Evolutionary conservation across 1,284 basidiomycete species (phyloP).

Genomic region (Austroboletus olivaceoglutinosus): DNA sequence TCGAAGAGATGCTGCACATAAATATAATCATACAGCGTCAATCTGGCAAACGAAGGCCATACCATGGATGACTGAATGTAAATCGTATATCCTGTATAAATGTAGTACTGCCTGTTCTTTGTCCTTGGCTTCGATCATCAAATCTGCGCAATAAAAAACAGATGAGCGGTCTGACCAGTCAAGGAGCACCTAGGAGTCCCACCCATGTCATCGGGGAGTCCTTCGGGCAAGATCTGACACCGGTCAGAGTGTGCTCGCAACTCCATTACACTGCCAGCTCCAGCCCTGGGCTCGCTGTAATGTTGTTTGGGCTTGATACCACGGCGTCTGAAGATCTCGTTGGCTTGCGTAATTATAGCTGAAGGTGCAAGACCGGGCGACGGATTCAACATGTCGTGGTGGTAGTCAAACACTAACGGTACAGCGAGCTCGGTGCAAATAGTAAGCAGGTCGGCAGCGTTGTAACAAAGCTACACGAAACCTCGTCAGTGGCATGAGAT

Average conservation of each 20-base stretch:
- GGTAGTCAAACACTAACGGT: slow-evolving; percentile 80
- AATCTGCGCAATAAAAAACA: slow-evolving; percentile 44
- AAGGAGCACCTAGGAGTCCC: slow-evolving; percentile 10
- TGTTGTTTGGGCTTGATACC: slow-evolving; percentile 88
- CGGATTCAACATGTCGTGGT: slow-evolving; percentile 75
- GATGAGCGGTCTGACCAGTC: not conserved
- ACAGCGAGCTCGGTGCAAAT: slow-evolving; percentile 80
- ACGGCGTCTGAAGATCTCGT: slow-evolving; percentile 71
- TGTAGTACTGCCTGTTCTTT: slow-evolving; percentile 93
- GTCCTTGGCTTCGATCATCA: slow-evolving; percentile 94
- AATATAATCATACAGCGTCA: not conserved
- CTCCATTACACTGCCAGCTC: slow-evolving; percentile 78
- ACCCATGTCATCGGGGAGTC: slow-evolving; percentile 69
- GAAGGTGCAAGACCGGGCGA: slow-evolving; percentile 49
- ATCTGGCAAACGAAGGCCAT: slow-evolving; percentile 1
- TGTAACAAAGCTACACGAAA: slow-evolving; percentile 75
- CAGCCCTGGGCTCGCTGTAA: slow-evolving; percentile 76
- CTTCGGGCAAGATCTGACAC: slow-evolving; percentile 63
- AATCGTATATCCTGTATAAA: slow-evolving; percentile 73
- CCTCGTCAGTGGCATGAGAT: not conserved
- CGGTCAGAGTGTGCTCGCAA: slow-evolving; percentile 82
- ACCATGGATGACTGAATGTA: slow-evolving; percentile 67
- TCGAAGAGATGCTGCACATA: slow-evolving; percentile 44
- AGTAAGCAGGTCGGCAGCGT: slow-evolving; percentile 80
- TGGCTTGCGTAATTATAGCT: slow-evolving; percentile 68